Percentiles rank a stretch among this genome's conserved stretches.
These are phyloP conservation scores for Penicillium sp. DNA, from an alignment of 2,329 filamentous ascomycete species.

Conservation along the genomic window DNA sequence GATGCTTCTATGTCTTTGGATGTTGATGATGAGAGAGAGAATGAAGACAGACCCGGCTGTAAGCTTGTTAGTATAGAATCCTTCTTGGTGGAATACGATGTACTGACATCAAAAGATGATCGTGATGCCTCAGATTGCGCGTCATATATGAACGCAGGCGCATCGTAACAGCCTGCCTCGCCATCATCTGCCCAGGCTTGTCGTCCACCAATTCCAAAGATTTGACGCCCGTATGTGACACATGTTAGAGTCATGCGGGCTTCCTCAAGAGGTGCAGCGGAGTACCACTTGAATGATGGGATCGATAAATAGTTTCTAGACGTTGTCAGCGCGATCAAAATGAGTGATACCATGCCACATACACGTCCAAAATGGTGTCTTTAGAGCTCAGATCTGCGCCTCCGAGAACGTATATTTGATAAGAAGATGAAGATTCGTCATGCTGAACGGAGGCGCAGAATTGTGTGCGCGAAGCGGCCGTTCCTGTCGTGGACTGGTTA, in stretches of 20 bases:
- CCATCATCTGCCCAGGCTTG: conserved; percentile 8
- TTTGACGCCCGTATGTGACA: conserved; percentile 13
- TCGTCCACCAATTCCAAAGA: conserved; percentile 16
- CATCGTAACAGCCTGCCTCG: conserved; percentile 12
- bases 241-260: conserved; percentile 16
- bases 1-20: conserved; percentile 8
- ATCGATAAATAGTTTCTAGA: conserved; percentile 17
- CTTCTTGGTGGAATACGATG: neutral
- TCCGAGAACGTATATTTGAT: conserved; percentile 16
- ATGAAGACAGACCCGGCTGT: conserved; percentile 6
- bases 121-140: conserved; percentile 11
- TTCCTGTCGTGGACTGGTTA: conserved; percentile 18
- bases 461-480: conserved; percentile 13
- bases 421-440: conserved; percentile 11
- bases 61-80: neutral
- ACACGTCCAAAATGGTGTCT: conserved; percentile 10
- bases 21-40: conserved; percentile 8
- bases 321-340: neutral
- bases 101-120: conserved; percentile 10
- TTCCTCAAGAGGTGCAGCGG: conserved; percentile 7
- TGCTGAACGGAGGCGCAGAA: conserved; percentile 17
- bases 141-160: conserved; percentile 15
- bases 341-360: neutral
- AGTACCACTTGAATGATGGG: conserved; percentile 20
- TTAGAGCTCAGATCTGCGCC: conserved; percentile 12